Evolutionary conservation across 345 rosid species (phyloP).

Genomic region (Eutrema heterophyllum): DNA sequence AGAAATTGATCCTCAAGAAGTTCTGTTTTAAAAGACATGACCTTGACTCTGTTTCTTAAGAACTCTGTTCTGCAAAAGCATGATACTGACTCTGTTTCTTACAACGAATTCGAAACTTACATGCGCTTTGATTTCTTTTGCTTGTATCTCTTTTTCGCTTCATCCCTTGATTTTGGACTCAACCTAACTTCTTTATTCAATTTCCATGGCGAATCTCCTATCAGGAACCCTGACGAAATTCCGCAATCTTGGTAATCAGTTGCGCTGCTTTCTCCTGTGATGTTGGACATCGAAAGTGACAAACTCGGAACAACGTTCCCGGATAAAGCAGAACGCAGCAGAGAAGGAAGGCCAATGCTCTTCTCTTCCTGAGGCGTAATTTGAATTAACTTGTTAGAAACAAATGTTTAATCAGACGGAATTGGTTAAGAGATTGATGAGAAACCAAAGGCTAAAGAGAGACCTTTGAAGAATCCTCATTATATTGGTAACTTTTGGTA

Average conservation of each 20-base stretch:
- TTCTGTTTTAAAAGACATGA: not conserved
- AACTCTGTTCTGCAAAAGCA: not conserved
- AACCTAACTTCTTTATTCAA: constrained; percentile 44
- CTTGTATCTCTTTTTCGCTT: constrained; percentile 76
- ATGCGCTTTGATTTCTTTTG: constrained; percentile 72
- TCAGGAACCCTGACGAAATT: constrained; percentile 42
- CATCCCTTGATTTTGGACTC: constrained; percentile 57
- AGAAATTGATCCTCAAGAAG: not conserved
- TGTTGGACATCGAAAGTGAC: constrained; percentile 54
- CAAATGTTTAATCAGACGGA: not conserved
- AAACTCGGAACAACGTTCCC: constrained; percentile 50
- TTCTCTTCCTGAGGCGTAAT: constrained; percentile 8
- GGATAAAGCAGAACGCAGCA: not conserved
- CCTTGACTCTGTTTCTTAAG: not conserved
- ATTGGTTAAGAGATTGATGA: not conserved
- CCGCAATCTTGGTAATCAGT: constrained; percentile 65
- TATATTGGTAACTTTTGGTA: constrained; percentile 28
- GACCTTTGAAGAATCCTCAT: constrained; percentile 18
- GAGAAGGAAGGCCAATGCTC: constrained; percentile 36
- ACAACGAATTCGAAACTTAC: constrained; percentile 32
- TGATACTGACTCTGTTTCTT: not conserved
- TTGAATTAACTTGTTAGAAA: not conserved
- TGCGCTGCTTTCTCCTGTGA: constrained; percentile 50
- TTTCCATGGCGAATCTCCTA: constrained; percentile 68
- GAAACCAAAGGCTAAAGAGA: not conserved